Evolutionary conservation across 345 rosid genomes (phyloP).

Genomic region (Pugionium dolabratum): DNA sequence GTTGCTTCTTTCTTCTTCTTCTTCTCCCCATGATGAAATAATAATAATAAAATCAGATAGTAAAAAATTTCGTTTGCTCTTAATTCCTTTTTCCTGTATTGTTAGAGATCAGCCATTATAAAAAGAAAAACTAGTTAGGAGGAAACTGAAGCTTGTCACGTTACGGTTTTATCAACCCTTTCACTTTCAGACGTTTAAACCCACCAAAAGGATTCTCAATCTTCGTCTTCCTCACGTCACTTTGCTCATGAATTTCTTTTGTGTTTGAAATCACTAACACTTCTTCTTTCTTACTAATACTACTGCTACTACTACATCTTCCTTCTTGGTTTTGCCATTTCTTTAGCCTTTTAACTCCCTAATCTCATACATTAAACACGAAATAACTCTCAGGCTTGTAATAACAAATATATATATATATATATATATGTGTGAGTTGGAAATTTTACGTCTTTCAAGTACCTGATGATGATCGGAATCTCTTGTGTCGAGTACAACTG

Average conservation of each 20-base stretch:
- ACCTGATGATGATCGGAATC: slow-evolving; percentile 66
- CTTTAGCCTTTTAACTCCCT: slow-evolving; percentile 36
- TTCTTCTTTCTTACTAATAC: slow-evolving; percentile 32
- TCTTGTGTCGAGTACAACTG: slow-evolving; percentile 46
- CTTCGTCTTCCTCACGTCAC: slow-evolving; percentile 33
- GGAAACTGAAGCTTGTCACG: slow-evolving; percentile 38
- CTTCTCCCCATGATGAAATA: slow-evolving; percentile 17
- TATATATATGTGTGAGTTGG: too few relatives aligned
- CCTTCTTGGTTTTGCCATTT: slow-evolving; percentile 27
- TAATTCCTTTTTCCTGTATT: slow-evolving; percentile 30
- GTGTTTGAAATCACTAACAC: slow-evolving; percentile 22
- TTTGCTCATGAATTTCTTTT: slow-evolving; percentile 22
- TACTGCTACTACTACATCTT: slow-evolving; percentile 31
- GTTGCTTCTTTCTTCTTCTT: slow-evolving; percentile 30
- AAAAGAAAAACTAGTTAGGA: slow-evolving; percentile 33
- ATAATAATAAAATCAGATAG: slow-evolving; percentile 19
- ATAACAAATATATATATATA: too few relatives aligned
- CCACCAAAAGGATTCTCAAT: slow-evolving; percentile 35
- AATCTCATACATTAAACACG: neutral
- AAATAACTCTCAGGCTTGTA: neutral
- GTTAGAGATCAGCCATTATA: slow-evolving; percentile 31
- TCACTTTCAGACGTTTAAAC: slow-evolving; percentile 42
- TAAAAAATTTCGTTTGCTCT: slow-evolving; percentile 20
- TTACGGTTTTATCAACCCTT: slow-evolving; percentile 40
- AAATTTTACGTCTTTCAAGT: slow-evolving; percentile 4